Percentiles rank a stretch among this genome's conserved stretches.
Evolutionary conservation across 2,329 filamentous ascomycete species (phyloP).

Genomic region (Clonostachys byssicola): DNA sequence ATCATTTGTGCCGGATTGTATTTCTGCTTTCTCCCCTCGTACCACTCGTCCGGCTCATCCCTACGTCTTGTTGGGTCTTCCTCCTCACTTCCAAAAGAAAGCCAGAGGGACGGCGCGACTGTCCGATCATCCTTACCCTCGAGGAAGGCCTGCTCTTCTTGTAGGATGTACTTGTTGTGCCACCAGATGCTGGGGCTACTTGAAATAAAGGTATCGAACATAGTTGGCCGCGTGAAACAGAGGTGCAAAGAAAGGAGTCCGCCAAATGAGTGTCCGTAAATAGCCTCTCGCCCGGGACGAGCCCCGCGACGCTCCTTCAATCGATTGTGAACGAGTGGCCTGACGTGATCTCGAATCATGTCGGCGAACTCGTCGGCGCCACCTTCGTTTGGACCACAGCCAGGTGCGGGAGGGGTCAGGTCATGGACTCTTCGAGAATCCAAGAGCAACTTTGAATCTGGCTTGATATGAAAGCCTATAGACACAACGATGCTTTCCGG

Average conservation of each 20-base stretch:
- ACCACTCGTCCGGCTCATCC: too few species aligned
- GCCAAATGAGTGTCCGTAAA: slow-evolving; percentile 45
- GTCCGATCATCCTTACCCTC: too few species aligned
- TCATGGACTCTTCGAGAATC: slow-evolving; percentile 19
- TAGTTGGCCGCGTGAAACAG: slow-evolving; percentile 28
- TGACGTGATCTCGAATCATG: slow-evolving; percentile 33
- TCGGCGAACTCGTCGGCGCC: slow-evolving; percentile 38
- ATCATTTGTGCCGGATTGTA: too few species aligned
- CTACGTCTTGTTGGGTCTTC: too few species aligned
- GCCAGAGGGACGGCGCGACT: too few species aligned
- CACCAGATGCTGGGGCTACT: slow-evolving; percentile 43
- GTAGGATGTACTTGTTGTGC: slow-evolving; percentile 32
- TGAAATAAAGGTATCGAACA: slow-evolving; percentile 38
- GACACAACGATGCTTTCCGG: slow-evolving; percentile 18
- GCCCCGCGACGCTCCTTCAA: slow-evolving; percentile 16
- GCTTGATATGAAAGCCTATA: slow-evolving; percentile 16
- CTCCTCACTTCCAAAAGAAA: too few species aligned
- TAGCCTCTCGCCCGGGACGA: slow-evolving; percentile 12
- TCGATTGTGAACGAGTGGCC: slow-evolving; percentile 17
- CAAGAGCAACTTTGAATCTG: slow-evolving; percentile 17
- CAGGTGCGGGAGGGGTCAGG: slow-evolving; percentile 16
- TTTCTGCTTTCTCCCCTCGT: too few species aligned
- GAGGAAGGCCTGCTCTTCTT: too few species aligned
- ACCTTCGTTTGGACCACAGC: slow-evolving; percentile 14
- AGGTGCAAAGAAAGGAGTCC: slow-evolving; percentile 41